Base-by-base conservation (phyloP, 768 basidiomycete species). In the Amanita pallidorosea region DNA sequence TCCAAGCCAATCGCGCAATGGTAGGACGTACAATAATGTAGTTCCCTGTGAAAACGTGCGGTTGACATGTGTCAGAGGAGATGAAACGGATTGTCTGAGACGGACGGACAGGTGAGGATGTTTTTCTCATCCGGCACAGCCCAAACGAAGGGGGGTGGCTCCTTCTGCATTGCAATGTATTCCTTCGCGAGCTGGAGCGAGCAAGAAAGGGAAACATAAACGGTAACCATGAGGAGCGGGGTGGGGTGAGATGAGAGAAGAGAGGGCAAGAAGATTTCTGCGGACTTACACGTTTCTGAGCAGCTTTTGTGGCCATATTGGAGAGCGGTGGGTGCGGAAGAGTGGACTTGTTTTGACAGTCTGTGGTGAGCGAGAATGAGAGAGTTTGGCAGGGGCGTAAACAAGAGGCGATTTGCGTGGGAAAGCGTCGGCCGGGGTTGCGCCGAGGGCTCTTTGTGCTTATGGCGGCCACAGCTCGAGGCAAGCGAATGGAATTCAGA, bases 41-140 rank as follows among this genome's bases (percentile, higher is more conserved):
- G 67, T 96, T 90, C 93, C 93, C 93, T 96, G 17, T 53, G 23
- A 49, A n/a, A 54, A 33, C 37, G 51, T 46, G 53, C 27, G 34
- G 51, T 49, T 31, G 18, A 25, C 25, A 4, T 48, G 22, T 23
- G 15, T 47, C 18, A 48, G 40, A 33, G 2, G 13, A 25, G 47
- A 34, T 13, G 18, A 35, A 43, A 35, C 29, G 25, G 34, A 22
- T 25, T 20, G 36, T 27, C 13, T 20, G 31, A 40, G 52, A 47
- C 29, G 44, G 15, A 75, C 92, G 67, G 64, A 96, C 93, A 97
- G 50, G 80, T 92, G 46, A 97, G 66, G 59, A 97, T 94, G 66
- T 97, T 95, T 82, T 93, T 93, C 77, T 98, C 95, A 60, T 96
- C 93, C 12, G 95, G 95, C 27, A 77, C 77, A 35, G 95, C 94